Evolutionary conservation across 192 early-diverging fungal species (phyloP), one percentile per base, ranked within the genome.

Genomic region (Tieghemiomyces parasiticus): DNA sequence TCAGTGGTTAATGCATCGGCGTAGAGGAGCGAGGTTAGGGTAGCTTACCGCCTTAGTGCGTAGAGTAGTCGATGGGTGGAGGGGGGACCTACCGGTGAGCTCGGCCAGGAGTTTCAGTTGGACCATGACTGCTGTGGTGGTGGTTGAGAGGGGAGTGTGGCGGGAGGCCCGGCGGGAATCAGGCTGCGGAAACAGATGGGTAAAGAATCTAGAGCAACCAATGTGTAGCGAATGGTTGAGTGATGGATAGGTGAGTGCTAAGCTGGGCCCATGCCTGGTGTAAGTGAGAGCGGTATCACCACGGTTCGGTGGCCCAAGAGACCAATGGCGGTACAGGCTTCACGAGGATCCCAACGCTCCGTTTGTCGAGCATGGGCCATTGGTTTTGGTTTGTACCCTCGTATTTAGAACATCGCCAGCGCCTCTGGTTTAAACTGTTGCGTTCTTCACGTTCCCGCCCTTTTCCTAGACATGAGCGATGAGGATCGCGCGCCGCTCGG

Each of bases 51-150:
- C 31, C 4, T 0, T 16, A 38, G 22, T 25, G 29, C 34, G 32
- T 25, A 26, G 33, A 60, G 19, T 22, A 35, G 13, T n/a, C 51
- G 38, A 46, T 16, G 24, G 9, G 20, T 1, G 0, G 25, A 0
- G 22, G 22, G 50, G 32, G 51, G 16, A 46, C 64, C 52, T 34
- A 74, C 87, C 87, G 69, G 63, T 65, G 2, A 83, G 74, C 49
- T 81, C 74, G 44, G 73, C 81, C 35, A 83, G 66, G 33, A 80
- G 72, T 64, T 81, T 72, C 22, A 83, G 66, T 20, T 51, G 55
- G 35, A 71, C 63, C 76, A 77, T 79, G 58, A 26, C 20, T 22
- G 59, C 22, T 38, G 0, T 62, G 8, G 12, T 35, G 14, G 24
- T 13, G 60, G 19, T 52, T 63, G 33, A 20, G 19, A 16, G 9